Percentiles rank a stretch among this genome's conserved stretches.
Conservation (phyloP, 1,284 basidiomycete species). For the Xerocomus nothofagi region DNA sequence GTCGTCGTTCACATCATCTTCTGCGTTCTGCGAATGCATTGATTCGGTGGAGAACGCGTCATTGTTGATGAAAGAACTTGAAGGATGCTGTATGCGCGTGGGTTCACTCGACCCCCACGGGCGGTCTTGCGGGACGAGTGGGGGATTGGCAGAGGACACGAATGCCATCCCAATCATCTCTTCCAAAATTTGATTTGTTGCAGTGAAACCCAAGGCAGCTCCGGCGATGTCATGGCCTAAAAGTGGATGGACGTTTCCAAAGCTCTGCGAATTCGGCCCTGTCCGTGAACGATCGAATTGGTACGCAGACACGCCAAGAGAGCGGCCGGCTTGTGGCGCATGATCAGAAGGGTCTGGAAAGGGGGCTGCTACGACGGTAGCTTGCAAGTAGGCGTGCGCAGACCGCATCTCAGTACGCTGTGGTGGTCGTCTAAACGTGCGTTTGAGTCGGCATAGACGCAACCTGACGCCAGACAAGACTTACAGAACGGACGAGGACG, state of each 20-base stretch:
- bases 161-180: not conserved
- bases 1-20: constrained; percentile 12
- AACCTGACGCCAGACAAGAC: not conserved
- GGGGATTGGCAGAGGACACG: not conserved
- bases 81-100: not conserved
- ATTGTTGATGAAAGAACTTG: not conserved
- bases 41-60: not conserved
- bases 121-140: not conserved
- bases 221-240: not conserved
- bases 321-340: not conserved
- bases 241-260: not conserved
- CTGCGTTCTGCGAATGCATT: not conserved
- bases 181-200: constrained; percentile 14
- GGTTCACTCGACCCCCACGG: constrained; percentile 3
- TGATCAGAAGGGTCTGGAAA: not conserved
- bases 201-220: not conserved
- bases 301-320: not conserved
- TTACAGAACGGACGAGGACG: constrained; percentile 4
- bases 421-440: constrained; percentile 1
- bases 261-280: not conserved
- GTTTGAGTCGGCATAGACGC: constrained; percentile 1
- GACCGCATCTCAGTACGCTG: not conserved
- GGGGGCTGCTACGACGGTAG: not conserved
- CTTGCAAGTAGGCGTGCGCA: not conserved
- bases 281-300: not conserved